Evolutionary conservation across 2,329 filamentous ascomycete species (phyloP).

Genomic region (Nakataea oryzae): DNA sequence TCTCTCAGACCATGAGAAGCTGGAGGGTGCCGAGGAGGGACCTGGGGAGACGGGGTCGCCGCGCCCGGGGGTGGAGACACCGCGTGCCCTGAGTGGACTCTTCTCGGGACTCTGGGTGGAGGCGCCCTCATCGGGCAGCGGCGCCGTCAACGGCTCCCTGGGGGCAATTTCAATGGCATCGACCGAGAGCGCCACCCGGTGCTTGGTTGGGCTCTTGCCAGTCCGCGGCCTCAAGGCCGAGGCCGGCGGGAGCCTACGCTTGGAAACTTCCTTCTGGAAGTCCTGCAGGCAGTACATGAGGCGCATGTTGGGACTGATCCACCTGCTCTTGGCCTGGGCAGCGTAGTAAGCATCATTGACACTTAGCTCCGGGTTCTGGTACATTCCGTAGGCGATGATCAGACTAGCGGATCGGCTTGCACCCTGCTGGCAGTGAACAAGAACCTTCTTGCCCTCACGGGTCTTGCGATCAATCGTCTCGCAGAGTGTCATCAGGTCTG

Average conservation of each 20-base stretch:
- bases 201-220: constrained; percentile 47
- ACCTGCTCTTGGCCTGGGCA: constrained; percentile 70
- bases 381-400: constrained; percentile 78
- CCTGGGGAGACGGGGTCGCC: constrained; percentile 44
- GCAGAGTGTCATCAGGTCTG: constrained; percentile 65
- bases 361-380: constrained; percentile 63
- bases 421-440: constrained; percentile 79
- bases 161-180: constrained; percentile 42
- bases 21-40: constrained; percentile 57
- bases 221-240: constrained; percentile 37
- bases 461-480: constrained; percentile 66
- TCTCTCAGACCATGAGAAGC: constrained; percentile 45
- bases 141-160: constrained; percentile 50
- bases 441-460: constrained; percentile 63
- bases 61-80: constrained; percentile 39
- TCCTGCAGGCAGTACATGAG: constrained; percentile 83
- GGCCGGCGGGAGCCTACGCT: constrained; percentile 32
- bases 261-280: constrained; percentile 56
- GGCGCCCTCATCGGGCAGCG: constrained; percentile 43
- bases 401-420: constrained; percentile 77
- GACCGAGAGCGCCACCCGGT: constrained; percentile 48
- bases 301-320: constrained; percentile 89
- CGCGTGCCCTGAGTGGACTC: constrained; percentile 35
- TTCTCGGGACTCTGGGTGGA: constrained; percentile 26
- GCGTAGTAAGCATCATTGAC: constrained; percentile 78